Evolutionary conservation across 1,284 basidiomycete species (phyloP), one percentile per base, ranked within the genome.

Genomic region (Mycena sp.): DNA sequence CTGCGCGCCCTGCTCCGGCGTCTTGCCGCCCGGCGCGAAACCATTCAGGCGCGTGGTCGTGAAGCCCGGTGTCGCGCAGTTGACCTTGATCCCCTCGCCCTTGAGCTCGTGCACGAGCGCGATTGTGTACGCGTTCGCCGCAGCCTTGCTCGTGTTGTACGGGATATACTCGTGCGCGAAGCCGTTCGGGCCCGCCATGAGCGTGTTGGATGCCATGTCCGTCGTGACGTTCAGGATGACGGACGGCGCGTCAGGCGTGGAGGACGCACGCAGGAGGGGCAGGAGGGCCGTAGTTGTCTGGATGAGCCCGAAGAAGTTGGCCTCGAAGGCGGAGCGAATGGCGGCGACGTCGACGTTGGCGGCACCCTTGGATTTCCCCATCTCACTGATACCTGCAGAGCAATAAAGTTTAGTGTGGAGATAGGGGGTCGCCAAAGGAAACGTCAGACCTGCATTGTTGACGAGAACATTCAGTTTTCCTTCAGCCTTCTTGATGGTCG

Each of bases 121-220:
- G 50, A 65, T 69, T 30, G 65, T 57, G 56, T 70, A 70, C 35
- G 65, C 45, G 54, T 70, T 65, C 25, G 61, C 37, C 4, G 67
- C 68, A 2, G 67, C 68, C 48, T 69, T 71, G 21, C 56, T 61
- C 3, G 68, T 61, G 52, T 61, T 65, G 58, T 70, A 70, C 2
- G 63, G 57, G 26, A 65, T 46, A n/a, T n/a, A n/a, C 35, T 58
- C 41, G 16, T 62, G 17, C 40, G n/a, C 6, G 29, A 29, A 30
- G 48, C 14, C 10, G 48, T 29, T 28, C 4, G 48, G 30, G 28
- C 30, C 12, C 1, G 92, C 76, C 79, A 81, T 80, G 67, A 41
- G 12, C 3, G 46, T 40, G 48, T 95, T 95, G 62, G 90, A 89
- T 1, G 92, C 76, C 79, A 82, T 80, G 66, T 79, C 78, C 11